Evolutionary conservation across 2,329 filamentous ascomycete species (phyloP), one percentile per base, ranked within the genome.

Genomic region (Fusarium sp.): DNA sequence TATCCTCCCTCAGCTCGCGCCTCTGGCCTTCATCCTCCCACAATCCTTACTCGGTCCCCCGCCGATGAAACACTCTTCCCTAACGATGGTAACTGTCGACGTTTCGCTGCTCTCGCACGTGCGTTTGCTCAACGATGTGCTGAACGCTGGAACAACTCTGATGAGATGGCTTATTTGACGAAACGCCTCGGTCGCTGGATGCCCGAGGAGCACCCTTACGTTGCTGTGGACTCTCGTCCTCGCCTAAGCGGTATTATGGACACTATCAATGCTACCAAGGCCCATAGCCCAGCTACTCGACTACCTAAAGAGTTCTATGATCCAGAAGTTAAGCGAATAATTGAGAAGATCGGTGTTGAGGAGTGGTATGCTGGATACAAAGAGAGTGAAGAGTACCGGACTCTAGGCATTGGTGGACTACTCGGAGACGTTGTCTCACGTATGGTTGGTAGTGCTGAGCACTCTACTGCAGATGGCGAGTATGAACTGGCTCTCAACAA

Each of bases 311-410:
- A 94, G 69, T 98, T 99, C 80, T 98, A 98, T 81, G 94, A 98
- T 77, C 79, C 86, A 20, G 91, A 91, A 77, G 89, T 87, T 7
- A 86, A 89, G 53, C 85, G 86, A 6, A 92, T 94, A 67, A 89
- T 96, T 62, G 85, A 91, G 62, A 92, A 90, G 79, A 91, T 98
- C 64, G 90, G 88, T 32, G 90, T 95, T 0, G 95, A 99, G 76
- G 96, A 98, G 82, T 98, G 96, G 96, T 98, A 92, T 80, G 84
- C 88, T 23, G 95, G 96, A 5, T 98, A 97, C 80, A 87, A 87
- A 62, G 95, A 98, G 81, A 94, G 90, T 67, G 83, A 84, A 44
- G 96, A 98, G 81, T 98, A 97, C 82, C 91, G 95, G n/a, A 89
- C 88, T 71, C 86, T 98, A 5, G 96, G 95, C 6, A 96, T 98